phyloP scores from a whole-genome alignment of 148 eudicot species.

The Amaranthus palmeri region DNA sequence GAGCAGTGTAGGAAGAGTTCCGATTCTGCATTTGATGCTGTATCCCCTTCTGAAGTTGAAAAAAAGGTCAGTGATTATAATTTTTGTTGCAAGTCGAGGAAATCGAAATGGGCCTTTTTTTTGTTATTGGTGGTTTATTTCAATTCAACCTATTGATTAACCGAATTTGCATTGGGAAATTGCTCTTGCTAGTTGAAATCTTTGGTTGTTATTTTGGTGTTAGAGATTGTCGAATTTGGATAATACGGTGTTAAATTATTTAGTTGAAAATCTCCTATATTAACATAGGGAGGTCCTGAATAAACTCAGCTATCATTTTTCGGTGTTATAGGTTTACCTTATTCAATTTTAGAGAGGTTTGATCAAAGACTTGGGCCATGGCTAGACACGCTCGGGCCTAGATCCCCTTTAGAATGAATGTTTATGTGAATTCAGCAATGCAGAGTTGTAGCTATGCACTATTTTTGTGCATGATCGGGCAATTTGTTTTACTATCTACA shows the following conservation, averaged over 20 bases:
- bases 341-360: too few relatives aligned
- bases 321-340: too few relatives aligned
- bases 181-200: neutral
- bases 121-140: neutral
- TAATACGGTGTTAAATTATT: neutral
- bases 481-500: neutral
- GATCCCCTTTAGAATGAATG: too few relatives aligned
- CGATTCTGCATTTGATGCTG: constrained; percentile 13
- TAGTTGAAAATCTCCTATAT: too few relatives aligned
- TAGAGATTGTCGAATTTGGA: neutral
- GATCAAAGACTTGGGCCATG: too few relatives aligned
- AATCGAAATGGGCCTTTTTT: neutral
- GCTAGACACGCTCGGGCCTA: too few relatives aligned
- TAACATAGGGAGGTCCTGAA: too few relatives aligned
- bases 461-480: neutral
- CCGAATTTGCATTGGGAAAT: neutral
- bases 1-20: constrained; percentile 22
- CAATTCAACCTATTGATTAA: neutral
- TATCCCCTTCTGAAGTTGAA: constrained; percentile 25
- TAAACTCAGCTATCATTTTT: too few relatives aligned
- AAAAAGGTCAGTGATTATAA: constrained; percentile 33
- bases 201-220: neutral
- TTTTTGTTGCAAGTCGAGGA: neutral
- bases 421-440: neutral
- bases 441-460: too few relatives aligned